Evolutionary conservation across 345 rosid genomes (phyloP).

Genomic region (Aegle marmelos): DNA sequence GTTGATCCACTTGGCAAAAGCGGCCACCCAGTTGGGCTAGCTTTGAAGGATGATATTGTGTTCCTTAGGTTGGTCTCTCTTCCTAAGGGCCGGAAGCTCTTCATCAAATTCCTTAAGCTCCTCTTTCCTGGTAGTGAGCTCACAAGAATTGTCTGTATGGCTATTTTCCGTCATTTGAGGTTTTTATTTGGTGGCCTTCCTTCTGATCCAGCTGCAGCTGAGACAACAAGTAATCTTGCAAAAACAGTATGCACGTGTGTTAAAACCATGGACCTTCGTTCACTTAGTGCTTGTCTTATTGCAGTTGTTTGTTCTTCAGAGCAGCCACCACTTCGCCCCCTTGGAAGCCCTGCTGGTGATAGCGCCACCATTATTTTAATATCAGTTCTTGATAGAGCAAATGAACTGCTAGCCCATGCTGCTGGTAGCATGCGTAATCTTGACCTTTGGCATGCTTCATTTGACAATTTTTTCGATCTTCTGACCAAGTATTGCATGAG

Average conservation of each 20-base stretch:
- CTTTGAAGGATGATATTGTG: slow-evolving; percentile 75
- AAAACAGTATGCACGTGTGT: slow-evolving; percentile 64
- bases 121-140: slow-evolving; percentile 84
- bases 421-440: slow-evolving; percentile 51
- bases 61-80: slow-evolving; percentile 71
- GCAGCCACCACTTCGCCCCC: slow-evolving; percentile 95
- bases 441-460: slow-evolving; percentile 92
- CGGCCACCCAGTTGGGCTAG: slow-evolving; percentile 42
- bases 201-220: slow-evolving; percentile 58
- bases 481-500: slow-evolving; percentile 88
- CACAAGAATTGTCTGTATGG: slow-evolving; percentile 83
- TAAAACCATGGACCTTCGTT: slow-evolving; percentile 76
- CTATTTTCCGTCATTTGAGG: slow-evolving; percentile 89
- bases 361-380: slow-evolving; percentile 77
- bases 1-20: slow-evolving; percentile 84
- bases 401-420: slow-evolving; percentile 53
- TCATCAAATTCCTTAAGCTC: slow-evolving; percentile 67
- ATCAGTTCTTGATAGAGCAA: slow-evolving; percentile 86
- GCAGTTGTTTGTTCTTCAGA: slow-evolving; percentile 97
- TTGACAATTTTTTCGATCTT: slow-evolving; percentile 78
- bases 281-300: slow-evolving; percentile 90
- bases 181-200: slow-evolving; percentile 78
- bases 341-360: slow-evolving; percentile 86
- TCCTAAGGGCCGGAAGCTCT: slow-evolving; percentile 80
- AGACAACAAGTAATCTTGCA: slow-evolving; percentile 60